Evolutionary conservation across 2,329 filamentous ascomycete species (phyloP).

Genomic region (Endoconidiophora laricicola): DNA sequence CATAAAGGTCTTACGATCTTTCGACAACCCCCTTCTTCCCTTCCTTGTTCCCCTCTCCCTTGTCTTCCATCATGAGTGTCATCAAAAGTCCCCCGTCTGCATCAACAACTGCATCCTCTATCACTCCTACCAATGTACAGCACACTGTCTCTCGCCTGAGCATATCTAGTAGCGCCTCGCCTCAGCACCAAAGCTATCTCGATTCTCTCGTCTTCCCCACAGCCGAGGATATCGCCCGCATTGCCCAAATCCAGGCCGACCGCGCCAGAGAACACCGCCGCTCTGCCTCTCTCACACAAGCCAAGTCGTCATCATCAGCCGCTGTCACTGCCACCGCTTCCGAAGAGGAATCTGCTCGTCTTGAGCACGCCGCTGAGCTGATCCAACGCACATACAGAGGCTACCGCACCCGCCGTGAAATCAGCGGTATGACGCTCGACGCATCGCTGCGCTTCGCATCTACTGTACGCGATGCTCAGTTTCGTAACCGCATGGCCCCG

Average conservation of each 20-base stretch:
- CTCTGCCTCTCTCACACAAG: not conserved
- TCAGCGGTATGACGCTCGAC: constrained; percentile 51
- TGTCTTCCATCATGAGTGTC: not conserved
- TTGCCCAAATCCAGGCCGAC: constrained; percentile 31
- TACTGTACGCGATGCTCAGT: constrained; percentile 41
- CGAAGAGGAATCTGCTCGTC: constrained; percentile 11
- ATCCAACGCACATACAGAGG: constrained; percentile 64
- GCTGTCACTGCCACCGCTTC: not conserved
- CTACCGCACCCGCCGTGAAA: constrained; percentile 53
- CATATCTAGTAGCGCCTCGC: not conserved
- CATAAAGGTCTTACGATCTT: too few relatives aligned
- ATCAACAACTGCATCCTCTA: not conserved
- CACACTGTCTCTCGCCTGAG: constrained; percentile 1
- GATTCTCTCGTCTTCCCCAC: constrained; percentile 33
- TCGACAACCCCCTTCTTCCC: not conserved
- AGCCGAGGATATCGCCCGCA: constrained; percentile 28
- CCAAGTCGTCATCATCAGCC: too few relatives aligned
- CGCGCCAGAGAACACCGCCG: constrained; percentile 25
- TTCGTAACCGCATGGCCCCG: constrained; percentile 33
- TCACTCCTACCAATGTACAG: not conserved
- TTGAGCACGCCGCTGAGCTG: constrained; percentile 32
- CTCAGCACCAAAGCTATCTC: constrained; percentile 27
- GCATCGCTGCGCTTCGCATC: constrained; percentile 56
- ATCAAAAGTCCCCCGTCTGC: not conserved
- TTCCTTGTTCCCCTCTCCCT: not conserved